phyloP scores from a whole-genome alignment of 116 monocot species.

The Cymodocea nodosa region DNA sequence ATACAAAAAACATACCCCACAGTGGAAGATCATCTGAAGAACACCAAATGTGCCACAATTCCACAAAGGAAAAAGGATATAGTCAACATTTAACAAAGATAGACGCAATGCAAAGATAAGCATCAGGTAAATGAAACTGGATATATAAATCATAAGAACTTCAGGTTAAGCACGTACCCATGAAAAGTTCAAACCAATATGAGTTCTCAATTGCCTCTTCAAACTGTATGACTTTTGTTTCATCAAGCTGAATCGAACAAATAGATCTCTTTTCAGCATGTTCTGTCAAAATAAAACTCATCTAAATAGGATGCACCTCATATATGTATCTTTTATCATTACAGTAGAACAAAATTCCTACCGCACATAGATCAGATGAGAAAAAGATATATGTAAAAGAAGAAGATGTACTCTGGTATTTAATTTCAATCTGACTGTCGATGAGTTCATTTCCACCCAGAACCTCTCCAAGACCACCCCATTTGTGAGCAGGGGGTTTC shows the following conservation, averaged over 20 bases:
- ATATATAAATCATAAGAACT: background rate
- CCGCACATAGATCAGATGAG: background rate
- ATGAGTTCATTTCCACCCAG: conserved; percentile 99
- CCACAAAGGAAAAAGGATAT: conserved; percentile 1
- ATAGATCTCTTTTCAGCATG: conserved; percentile 57
- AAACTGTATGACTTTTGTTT: conserved; percentile 62
- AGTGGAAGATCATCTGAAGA: conserved; percentile 78
- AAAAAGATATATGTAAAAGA: background rate
- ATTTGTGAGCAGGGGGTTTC: conserved; percentile 75
- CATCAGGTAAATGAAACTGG: background rate
- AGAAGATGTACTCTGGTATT: conserved; percentile 44
- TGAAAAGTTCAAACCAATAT: conserved; percentile 95
- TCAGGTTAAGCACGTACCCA: conserved; percentile 44
- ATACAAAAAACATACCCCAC: conserved; percentile 63
- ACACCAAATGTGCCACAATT: background rate
- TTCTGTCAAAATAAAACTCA: conserved; percentile 22
- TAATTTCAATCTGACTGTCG: conserved; percentile 86
- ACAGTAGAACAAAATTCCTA: background rate
- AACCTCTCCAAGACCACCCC: conserved; percentile 98
- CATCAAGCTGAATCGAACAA: conserved; percentile 74
- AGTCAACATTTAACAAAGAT: conserved; percentile 1
- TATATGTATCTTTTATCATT: background rate
- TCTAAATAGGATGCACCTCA: too few species aligned
- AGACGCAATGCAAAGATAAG: background rate
- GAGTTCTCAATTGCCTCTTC: conserved; percentile 67